A percentile compares a stretch with the other conserved stretches of the same genome.
These are phyloP conservation scores for Leptodontidium sp. DNA, from an alignment of 2,329 filamentous ascomycete species.

Conservation along the genomic window DNA sequence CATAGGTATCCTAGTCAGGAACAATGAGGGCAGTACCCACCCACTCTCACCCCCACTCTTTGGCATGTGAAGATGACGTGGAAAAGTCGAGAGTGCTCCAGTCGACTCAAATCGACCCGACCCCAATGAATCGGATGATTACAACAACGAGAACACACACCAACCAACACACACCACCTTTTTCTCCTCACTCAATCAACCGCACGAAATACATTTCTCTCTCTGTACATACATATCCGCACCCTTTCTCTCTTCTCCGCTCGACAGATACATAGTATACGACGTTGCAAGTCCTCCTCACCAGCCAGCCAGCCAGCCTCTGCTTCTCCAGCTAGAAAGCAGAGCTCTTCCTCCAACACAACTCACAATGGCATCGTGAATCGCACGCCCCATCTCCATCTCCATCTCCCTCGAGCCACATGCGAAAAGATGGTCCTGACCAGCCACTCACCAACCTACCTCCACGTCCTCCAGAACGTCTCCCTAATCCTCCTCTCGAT, in stretches of 20 bases:
- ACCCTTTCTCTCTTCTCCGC: neutral
- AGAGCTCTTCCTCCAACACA: neutral
- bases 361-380: conserved; percentile 5
- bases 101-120: neutral
- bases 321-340: neutral
- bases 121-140: conserved; percentile 3
- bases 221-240: neutral
- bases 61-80: conserved; percentile 27
- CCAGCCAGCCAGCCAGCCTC: neutral
- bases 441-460: conserved; percentile 31
- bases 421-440: conserved; percentile 30
- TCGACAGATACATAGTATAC: neutral
- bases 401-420: neutral
- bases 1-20: neutral
- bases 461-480: conserved; percentile 57
- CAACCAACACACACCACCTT: neutral
- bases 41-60: conserved; percentile 5
- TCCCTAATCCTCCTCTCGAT: conserved; percentile 50
- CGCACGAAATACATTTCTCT: neutral
- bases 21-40: neutral
- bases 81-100: neutral
- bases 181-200: neutral
- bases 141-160: neutral
- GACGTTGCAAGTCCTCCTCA: neutral
- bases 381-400: neutral